Evolutionary conservation across 2,329 filamentous ascomycete genomes (phyloP).

Genomic region (Trichophyton rubrum): DNA sequence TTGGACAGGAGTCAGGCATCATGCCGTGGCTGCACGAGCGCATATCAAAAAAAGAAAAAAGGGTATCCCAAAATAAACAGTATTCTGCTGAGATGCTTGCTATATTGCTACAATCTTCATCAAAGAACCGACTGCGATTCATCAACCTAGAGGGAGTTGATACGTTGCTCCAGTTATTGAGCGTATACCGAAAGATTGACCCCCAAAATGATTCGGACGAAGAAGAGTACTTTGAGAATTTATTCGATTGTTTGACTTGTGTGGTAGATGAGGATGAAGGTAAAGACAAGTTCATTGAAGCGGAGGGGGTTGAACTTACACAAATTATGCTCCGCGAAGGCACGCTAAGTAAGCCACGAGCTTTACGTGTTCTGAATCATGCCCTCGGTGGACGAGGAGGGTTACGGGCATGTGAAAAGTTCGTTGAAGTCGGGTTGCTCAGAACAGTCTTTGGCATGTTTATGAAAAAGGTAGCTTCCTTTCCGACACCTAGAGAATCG

Average conservation of each 20-base stretch:
- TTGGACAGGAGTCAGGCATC: conserved; percentile 56
- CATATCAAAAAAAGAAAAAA: conserved; percentile 54
- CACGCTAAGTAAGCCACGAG: conserved; percentile 65
- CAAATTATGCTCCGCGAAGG: conserved; percentile 86
- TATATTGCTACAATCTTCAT: conserved; percentile 68
- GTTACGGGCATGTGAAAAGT: conserved; percentile 53
- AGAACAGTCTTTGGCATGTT: conserved; percentile 79
- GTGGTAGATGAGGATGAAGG: conserved; percentile 62
- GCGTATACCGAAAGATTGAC: conserved; percentile 73
- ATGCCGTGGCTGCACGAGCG: conserved; percentile 67
- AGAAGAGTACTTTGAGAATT: conserved; percentile 87
- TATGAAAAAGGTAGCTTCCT: conserved; percentile 52
- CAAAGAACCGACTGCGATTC: conserved; percentile 51
- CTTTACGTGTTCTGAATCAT: conserved; percentile 74
- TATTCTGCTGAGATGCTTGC: conserved; percentile 87
- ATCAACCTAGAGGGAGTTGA: conserved; percentile 61
- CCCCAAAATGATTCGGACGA: conserved; percentile 76
- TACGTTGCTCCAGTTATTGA: conserved; percentile 65
- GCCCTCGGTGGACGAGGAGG: conserved; percentile 51
- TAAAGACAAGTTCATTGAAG: conserved; percentile 71
- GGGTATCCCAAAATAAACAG: conserved; percentile 80
- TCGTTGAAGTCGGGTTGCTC: conserved; percentile 74
- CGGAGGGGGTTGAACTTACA: conserved; percentile 81
- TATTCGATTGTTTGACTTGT: conserved; percentile 78
- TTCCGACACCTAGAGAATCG: not conserved